Base-by-base conservation (phyloP, 805 yeast genomes). In the Wickerhamomyces pijperi region DNA sequence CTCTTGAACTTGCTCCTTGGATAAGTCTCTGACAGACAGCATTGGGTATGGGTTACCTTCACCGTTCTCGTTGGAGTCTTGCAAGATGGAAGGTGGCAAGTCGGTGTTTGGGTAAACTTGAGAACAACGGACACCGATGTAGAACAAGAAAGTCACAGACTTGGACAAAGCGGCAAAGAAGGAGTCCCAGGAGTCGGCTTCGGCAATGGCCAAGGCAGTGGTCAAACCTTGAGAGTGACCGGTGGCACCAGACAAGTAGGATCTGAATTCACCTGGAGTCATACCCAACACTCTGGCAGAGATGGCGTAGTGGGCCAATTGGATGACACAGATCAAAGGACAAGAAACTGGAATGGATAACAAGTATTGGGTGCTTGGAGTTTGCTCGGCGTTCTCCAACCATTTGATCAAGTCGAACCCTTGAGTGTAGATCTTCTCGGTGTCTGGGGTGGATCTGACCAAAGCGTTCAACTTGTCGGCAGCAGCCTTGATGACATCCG, bases 21-120 rank as follows among this genome's bases (percentile, higher is more conserved):
- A 74, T 56, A 92, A 72, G 60, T 88, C 96, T 61, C 96, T 79
- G 45, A 92, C 74, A 11, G 97, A 82, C 60, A 92, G 75, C 99
- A 92, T 92, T 49, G 98, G 98, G 48, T 94, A 82, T 46, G 98
- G 98, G 52, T 75, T 71, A 52, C 99, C 98, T 68, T 92, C 99
- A 53, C 90, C 90, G 58, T 86, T 80, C 54, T 85, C 94, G 58
- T 82, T 76, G 19, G 95, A 82, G 63, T 92, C 98, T 60, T 85
- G 85, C 50, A 88, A 75, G 61, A 84, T 83, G 18, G 94, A 74
- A 42, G 98, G 98, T 33, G 98, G 87, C 58, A 92, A 72, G 32
- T 95, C 82, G 36, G 97, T 92, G 55, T 83, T 78, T 54, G 98
- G 98, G 61, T 87, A 90, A 46, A 79, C 76, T 62, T 77, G 81